Evolutionary conservation across 768 basidiomycete genomes (phyloP), one percentile per base, ranked within the genome.

Genomic region (Kondoa subrosea): DNA sequence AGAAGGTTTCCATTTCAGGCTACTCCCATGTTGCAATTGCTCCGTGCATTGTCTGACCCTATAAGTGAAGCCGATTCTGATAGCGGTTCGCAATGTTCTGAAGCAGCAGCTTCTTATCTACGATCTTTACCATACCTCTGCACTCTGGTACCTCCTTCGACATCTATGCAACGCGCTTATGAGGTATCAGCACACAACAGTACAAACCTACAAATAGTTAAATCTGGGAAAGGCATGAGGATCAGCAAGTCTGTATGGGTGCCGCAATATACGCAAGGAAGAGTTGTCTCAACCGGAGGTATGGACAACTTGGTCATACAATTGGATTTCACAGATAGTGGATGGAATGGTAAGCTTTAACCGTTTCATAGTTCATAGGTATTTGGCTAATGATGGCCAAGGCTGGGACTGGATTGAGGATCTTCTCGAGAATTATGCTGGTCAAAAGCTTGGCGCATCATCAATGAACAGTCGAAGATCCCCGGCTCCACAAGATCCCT

Each of bases 1-100:
- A 32, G 64, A 32, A 21, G 64, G 4, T 50, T 65, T 40, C 61
- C 61, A 3, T 63, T 63, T 33, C 61, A 32, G 33, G 29, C 61
- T 32, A 32, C 61, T 17, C 29, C 61, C 3, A 27, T 63, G 15
- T 32, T 63, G 27, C 16, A 33, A 33, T 33, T 63, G 21, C 30
- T 63, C 17, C 27, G 14, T 15, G 61, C 61, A 12, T 32, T 63
- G 15, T 59, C 56, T 56, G 56, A n/a, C 40, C 40, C 40, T 50
- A 50, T 21, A 8, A 21, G 58, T 4, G 61, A 33, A 29, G 61
- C 29, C 61, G 61, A 27, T 33, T 29, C 15, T 8, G n/a, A n/a
- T n/a, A n/a, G 34, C 30, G 16, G 21, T 4, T 14, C 16, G n/a
- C 29, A 31, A 27, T 30, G 16, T 63, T 27, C 8, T 3, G 26